A percentile compares a stretch with the other conserved stretches of the same genome.
Conservation (phyloP, 352 stramenopile species). For the Pythium apleroticum region DNA sequence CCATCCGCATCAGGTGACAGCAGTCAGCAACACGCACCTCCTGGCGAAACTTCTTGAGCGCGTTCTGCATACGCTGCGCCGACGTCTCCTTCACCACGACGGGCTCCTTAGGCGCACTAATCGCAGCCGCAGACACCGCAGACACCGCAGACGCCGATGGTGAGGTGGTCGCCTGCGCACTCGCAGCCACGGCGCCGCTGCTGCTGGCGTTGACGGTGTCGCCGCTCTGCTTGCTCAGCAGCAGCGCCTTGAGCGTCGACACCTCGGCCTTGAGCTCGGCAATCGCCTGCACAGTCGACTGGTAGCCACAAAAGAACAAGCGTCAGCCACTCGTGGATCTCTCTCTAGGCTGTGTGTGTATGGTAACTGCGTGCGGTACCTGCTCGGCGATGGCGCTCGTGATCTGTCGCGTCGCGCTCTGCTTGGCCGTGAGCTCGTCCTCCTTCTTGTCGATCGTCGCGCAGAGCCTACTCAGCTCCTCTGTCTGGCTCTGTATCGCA, state of each 20-base stretch:
- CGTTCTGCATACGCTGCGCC: constrained; percentile 21
- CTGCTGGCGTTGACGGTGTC: background rate
- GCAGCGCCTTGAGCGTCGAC: constrained; percentile 58
- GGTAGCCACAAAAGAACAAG: background rate
- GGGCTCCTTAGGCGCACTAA: background rate
- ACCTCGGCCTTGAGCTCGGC: constrained; percentile 70
- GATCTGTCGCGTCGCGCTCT: constrained; percentile 44
- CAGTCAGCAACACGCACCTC: constrained; percentile 13
- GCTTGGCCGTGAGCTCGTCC: constrained; percentile 46
- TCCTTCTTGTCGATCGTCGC: constrained; percentile 59
- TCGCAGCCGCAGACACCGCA: background rate
- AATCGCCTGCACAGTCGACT: constrained; percentile 56
- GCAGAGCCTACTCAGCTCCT: constrained; percentile 55
- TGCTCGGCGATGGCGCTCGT: constrained; percentile 50
- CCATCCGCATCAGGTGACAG: background rate
- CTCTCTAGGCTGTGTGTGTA: too few species aligned
- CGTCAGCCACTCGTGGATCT: constrained; percentile 4
- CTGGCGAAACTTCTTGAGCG: constrained; percentile 27
- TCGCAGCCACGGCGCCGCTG: background rate
- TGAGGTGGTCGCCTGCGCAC: background rate
- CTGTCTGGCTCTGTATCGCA: constrained; percentile 67
- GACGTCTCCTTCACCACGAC: constrained; percentile 20
- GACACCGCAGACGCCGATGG: background rate
- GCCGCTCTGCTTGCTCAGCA: constrained; percentile 35
- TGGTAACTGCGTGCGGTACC: too few species aligned